These are phyloP conservation scores for Hypoxylon subgilvum DNA, from an alignment of 495 filamentous ascomycete species.

Conservation along the genomic window DNA sequence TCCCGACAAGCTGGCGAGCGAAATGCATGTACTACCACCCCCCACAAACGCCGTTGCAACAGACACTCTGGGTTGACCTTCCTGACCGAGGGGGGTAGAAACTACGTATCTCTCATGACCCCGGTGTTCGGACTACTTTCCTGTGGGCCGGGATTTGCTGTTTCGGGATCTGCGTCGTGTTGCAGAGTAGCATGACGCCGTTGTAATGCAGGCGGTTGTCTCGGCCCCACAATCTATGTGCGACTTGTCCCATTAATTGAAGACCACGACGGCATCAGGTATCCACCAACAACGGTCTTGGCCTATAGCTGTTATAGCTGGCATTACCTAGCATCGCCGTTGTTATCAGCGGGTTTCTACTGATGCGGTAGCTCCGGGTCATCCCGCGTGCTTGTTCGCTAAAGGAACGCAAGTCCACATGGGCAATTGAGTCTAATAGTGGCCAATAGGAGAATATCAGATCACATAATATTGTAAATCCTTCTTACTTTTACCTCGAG, in stretches of 20 bases:
- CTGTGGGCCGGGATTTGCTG: slow-evolving; percentile 40
- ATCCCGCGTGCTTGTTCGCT: slow-evolving; percentile 8
- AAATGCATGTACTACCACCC: slow-evolving; percentile 20
- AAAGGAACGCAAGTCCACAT: slow-evolving; percentile 3
- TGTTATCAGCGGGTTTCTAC: slow-evolving; percentile 1
- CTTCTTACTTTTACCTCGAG: slow-evolving; percentile 3
- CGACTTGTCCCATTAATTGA: slow-evolving; percentile 16
- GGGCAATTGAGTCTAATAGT: slow-evolving; percentile 1
- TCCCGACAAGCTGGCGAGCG: slow-evolving; percentile 24
- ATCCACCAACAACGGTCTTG: slow-evolving; percentile 14
- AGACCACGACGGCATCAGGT: slow-evolving; percentile 19
- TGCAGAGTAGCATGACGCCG: slow-evolving; percentile 30
- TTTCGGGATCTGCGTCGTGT: slow-evolving; percentile 41
- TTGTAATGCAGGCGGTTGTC: slow-evolving; percentile 15
- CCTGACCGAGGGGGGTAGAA: slow-evolving; percentile 3
- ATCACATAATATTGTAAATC: neutral
- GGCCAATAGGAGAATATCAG: slow-evolving; percentile 11
- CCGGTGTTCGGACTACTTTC: slow-evolving; percentile 32
- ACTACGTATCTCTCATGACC: slow-evolving; percentile 9
- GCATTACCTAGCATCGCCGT: slow-evolving; percentile 13
- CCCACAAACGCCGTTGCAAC: slow-evolving; percentile 24
- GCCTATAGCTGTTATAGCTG: slow-evolving; percentile 17
- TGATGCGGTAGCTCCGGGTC: slow-evolving; percentile 20
- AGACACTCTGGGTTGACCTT: slow-evolving; percentile 22
- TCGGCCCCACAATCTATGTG: slow-evolving; percentile 32